A percentile compares a stretch with the other conserved stretches of the same genome.
Conservation (phyloP, 2,329 filamentous ascomycete species). For the Clathrospora elynae region DNA sequence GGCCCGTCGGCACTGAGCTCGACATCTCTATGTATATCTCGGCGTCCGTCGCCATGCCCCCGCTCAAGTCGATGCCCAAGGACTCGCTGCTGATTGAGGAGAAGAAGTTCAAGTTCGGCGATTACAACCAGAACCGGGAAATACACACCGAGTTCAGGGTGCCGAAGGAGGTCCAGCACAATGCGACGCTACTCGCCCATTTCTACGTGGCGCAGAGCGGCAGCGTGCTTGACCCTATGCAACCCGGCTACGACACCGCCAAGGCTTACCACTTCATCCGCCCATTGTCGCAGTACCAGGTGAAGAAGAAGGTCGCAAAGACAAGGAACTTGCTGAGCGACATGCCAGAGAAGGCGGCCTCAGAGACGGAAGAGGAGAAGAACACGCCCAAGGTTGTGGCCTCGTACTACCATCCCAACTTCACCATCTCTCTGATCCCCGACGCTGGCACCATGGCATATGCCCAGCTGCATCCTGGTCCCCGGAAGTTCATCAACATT, state of each 20-base stretch:
- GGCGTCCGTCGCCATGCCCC: conserved; percentile 69
- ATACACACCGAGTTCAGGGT: conserved; percentile 78
- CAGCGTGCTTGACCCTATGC: conserved; percentile 74
- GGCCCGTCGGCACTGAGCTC: conserved; percentile 76
- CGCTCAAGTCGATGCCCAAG: conserved; percentile 67
- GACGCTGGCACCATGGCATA: conserved; percentile 74
- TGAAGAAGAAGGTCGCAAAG: conserved; percentile 89
- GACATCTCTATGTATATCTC: conserved; percentile 88
- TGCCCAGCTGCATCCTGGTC: conserved; percentile 70
- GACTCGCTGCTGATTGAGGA: conserved; percentile 79
- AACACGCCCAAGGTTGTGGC: conserved; percentile 70
- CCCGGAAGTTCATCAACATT: conserved; percentile 77
- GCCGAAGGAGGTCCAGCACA: conserved; percentile 80
- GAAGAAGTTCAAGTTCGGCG: conserved; percentile 76
- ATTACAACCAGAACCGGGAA: conserved; percentile 77
- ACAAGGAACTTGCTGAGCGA: conserved; percentile 78
- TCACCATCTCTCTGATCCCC: conserved; percentile 85
- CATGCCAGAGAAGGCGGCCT: conserved; percentile 53
- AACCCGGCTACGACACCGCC: conserved; percentile 71
- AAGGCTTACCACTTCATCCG: conserved; percentile 83
- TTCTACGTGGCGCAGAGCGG: conserved; percentile 85
- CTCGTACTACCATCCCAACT: conserved; percentile 94
- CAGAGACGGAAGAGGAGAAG: conserved; percentile 57
- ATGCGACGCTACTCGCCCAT: conserved; percentile 92
- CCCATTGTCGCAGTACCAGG: conserved; percentile 85